Conservation (phyloP, 164 flowering plant genomes). For the Liriodendron chinense region DNA sequence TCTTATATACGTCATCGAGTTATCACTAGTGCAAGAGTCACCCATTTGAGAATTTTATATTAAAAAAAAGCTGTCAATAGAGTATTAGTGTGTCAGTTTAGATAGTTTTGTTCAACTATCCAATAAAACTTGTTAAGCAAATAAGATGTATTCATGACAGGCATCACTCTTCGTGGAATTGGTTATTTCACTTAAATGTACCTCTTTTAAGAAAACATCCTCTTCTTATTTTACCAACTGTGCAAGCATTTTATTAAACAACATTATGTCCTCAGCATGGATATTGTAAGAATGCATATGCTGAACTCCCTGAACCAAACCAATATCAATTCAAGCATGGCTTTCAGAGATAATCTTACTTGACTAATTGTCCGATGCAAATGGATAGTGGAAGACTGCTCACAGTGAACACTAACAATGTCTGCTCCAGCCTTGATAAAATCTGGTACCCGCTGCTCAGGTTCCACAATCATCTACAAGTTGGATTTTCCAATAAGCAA, state of each 20-base stretch:
- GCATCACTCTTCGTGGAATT: too few species aligned
- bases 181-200: too few species aligned
- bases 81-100: too few species aligned
- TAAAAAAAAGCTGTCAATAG: too few species aligned
- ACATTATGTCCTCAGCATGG: neutral
- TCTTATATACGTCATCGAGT: neutral
- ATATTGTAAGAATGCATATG: neutral
- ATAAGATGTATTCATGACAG: too few species aligned
- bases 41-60: neutral
- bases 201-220: too few species aligned
- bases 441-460: constrained; percentile 93
- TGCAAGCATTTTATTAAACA: neutral
- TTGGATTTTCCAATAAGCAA: constrained; percentile 14
- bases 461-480: constrained; percentile 96
- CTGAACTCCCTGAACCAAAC: neutral
- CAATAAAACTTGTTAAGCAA: too few species aligned
- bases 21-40: neutral
- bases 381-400: constrained; percentile 93
- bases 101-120: too few species aligned
- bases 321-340: neutral
- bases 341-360: constrained; percentile 37
- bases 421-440: constrained; percentile 99
- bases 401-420: constrained; percentile 94
- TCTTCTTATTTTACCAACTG: neutral
- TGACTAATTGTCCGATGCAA: constrained; percentile 82